These are phyloP conservation scores for Exophiala sp. DNA, from an alignment of 2,329 filamentous ascomycete genomes.

Conservation along the genomic window DNA sequence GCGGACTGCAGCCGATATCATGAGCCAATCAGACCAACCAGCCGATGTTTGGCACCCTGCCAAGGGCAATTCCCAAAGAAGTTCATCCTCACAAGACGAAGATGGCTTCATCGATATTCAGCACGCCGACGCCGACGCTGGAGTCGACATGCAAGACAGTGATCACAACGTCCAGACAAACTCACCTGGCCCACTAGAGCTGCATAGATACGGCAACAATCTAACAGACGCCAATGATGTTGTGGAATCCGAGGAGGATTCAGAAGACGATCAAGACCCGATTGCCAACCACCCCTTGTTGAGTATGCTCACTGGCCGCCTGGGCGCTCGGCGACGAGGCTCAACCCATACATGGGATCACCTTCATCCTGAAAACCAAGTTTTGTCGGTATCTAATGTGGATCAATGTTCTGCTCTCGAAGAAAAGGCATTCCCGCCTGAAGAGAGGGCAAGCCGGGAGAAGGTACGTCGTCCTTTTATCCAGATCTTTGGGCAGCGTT, in stretches of 20 bases:
- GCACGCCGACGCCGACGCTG: conserved; percentile 18
- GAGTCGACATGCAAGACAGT: conserved; percentile 24
- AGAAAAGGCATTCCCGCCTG: conserved; percentile 52
- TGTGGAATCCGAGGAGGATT: conserved; percentile 24
- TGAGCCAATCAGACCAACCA: conserved; percentile 14
- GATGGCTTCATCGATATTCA: conserved; percentile 28
- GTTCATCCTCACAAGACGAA: conserved; percentile 21
- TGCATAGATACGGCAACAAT: conserved; percentile 24
- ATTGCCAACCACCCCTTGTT: conserved; percentile 28
- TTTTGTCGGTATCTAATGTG: conserved; percentile 54
- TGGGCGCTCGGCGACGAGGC: conserved; percentile 25
- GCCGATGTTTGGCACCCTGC: conserved; percentile 4
- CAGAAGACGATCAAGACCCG: conserved; percentile 24
- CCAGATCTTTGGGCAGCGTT: not conserved
- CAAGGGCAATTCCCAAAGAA: conserved; percentile 18
- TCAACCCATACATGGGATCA: conserved; percentile 42
- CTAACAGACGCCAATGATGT: conserved; percentile 20
- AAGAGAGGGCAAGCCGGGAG: conserved; percentile 53
- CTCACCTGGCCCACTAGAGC: conserved; percentile 14
- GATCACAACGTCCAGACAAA: conserved; percentile 11
- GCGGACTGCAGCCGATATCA: not conserved
- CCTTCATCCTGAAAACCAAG: conserved; percentile 67
- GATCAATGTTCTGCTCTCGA: conserved; percentile 54
- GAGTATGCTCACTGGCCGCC: conserved; percentile 27
- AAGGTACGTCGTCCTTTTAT: conserved; percentile 45